Base-by-base conservation (phyloP, 495 filamentous ascomycete species). In the Extremus antarcticus region DNA sequence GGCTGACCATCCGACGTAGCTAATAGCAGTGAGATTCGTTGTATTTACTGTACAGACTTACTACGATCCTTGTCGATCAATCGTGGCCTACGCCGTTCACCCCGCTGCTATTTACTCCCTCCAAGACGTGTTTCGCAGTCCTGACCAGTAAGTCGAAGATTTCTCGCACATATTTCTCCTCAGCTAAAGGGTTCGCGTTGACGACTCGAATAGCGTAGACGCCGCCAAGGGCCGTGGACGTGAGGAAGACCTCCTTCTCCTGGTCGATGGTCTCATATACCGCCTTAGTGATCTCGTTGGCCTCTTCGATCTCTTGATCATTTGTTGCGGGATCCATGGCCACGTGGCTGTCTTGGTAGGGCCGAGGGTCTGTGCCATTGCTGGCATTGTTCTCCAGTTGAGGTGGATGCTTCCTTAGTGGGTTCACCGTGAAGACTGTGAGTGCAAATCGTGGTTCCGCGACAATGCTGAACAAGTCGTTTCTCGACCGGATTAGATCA, bases 181-280 rank as follows among this genome's bases (percentile, higher is more conserved):
- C 79, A 0, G 86, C 79, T 17, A 75, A 73, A 43, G 75, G 74
- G 50, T 83, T 87, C 19, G 81, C 81, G 51, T 84, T 85, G 10
- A 94, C 81, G 23, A 97, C 79, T 0, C 92, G 76, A 54, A 98
- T 94, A 1, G 82, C 81, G 71, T 89, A 89, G 1, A 82, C 68
- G 2, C 84, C 87, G n/a, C 79, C 80, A 22, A 94, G 73, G 16
- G 88, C 76, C 0, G 80, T 85, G 54, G 83, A 83, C 1, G 92
- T 95, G 20, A 96, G 73, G 70, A 88, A 96, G 41, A 95, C 84
- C 70, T 88, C 80, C 0, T 88, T 87, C 0, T 80, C 70, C 3
- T 74, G 73, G 66, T 95, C 90, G 25, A 95, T 78, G 21, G 71
- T 63, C 66, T 94, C 87, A 61, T 86, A 91, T 15, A 95, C 78